Evolutionary conservation across 106 monocot species (phyloP).

Genomic region (Allium fistulosum): DNA sequence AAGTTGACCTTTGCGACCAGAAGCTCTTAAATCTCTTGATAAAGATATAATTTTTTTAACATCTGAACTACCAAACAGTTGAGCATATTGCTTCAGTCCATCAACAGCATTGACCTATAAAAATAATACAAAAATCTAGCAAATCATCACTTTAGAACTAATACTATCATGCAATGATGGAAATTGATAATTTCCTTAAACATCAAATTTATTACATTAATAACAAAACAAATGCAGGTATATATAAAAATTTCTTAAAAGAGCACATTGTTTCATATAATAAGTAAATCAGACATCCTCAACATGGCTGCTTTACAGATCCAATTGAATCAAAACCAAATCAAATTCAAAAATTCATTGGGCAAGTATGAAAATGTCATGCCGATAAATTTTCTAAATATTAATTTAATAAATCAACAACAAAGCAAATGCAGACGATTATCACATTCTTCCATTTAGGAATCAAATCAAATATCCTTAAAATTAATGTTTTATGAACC

Average conservation of each 20-base stretch:
- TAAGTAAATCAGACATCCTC: no score
- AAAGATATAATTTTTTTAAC: conserved; percentile 38
- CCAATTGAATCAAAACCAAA: no score
- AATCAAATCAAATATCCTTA: no score
- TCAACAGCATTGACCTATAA: conserved; percentile 68
- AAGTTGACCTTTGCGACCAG: conserved; percentile 55
- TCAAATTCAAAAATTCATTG: no score
- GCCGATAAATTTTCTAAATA: no score
- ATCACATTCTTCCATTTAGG: no score
- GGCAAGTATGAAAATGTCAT: no score
- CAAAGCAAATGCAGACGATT: background rate
- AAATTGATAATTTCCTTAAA: background rate
- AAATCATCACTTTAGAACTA: background rate
- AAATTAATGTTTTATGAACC: no score
- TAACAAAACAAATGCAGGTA: background rate
- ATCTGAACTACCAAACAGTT: conserved; percentile 43
- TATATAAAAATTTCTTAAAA: background rate
- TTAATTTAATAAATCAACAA: no score
- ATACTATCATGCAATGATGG: background rate
- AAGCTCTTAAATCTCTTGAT: conserved; percentile 45
- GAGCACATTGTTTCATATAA: background rate
- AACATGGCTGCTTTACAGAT: no score
- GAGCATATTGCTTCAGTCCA: conserved; percentile 67
- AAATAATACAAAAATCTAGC: background rate
- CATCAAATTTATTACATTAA: no score